Evolutionary conservation across 805 yeast genomes (phyloP).

Genomic region (Starmerella tilneyi): DNA sequence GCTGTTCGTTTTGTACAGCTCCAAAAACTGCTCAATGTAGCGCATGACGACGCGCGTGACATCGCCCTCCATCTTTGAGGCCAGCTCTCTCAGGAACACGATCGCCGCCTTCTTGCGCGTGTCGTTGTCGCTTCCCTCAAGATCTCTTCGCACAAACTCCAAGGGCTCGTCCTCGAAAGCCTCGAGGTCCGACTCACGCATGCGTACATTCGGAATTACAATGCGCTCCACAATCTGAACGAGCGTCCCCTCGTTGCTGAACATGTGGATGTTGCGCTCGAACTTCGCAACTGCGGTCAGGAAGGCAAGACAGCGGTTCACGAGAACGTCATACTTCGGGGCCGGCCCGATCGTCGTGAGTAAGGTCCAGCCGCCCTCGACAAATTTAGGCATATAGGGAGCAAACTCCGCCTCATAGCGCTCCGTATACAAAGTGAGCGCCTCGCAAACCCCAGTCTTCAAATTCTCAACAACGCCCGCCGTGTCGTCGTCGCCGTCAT

Average conservation of each 20-base stretch:
- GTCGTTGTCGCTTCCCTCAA: conserved; percentile 91
- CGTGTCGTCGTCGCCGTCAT: conserved; percentile 52
- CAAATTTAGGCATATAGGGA: conserved; percentile 63
- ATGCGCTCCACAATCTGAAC: conserved; percentile 72
- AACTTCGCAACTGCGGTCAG: conserved; percentile 70
- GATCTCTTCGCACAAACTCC: conserved; percentile 79
- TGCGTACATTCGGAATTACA: conserved; percentile 74
- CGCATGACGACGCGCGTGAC: conserved; percentile 66
- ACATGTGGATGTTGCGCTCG: conserved; percentile 52
- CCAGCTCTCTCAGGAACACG: conserved; percentile 78
- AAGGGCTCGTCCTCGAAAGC: conserved; percentile 95
- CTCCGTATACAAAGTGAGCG: conserved; percentile 74
- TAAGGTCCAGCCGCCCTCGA: conserved; percentile 71
- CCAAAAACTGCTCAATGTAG: conserved; percentile 59
- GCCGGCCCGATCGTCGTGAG: conserved; percentile 56
- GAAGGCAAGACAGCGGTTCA: conserved; percentile 69
- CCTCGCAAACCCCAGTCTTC: conserved; percentile 74
- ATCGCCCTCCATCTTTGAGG: conserved; percentile 60
- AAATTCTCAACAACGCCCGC: conserved; percentile 59
- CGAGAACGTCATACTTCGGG: conserved; percentile 73
- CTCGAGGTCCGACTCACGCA: conserved; percentile 85
- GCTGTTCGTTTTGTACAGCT: conserved; percentile 38
- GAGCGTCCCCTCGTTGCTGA: conserved; percentile 52
- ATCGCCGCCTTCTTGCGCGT: conserved; percentile 89
- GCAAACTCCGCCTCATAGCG: conserved; percentile 88